Evolutionary conservation across 208 protist genomes (phyloP).

Genomic region (Acanthamoeba castellanii): DNA sequence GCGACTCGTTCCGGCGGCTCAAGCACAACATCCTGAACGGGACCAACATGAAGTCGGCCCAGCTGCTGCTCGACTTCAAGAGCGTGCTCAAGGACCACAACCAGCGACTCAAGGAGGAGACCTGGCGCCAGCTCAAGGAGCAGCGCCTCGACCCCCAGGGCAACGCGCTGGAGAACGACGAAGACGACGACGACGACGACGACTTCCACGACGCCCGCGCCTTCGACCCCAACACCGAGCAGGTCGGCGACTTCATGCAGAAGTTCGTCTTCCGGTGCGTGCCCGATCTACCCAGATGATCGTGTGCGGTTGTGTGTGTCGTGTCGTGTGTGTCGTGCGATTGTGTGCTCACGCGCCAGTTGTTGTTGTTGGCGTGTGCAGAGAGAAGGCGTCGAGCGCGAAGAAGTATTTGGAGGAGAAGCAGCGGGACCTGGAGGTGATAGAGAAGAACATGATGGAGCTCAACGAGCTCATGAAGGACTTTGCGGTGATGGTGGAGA

Average conservation of each 20-base stretch:
- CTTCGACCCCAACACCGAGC: neutral
- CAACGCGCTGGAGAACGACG: neutral
- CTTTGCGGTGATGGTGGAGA: slow-evolving; percentile 44
- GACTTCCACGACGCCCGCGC: neutral
- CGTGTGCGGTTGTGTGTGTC: neutral
- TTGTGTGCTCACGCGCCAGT: neutral
- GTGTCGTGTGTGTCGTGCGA: neutral
- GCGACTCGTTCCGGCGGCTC: neutral
- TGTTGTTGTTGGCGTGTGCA: no score
- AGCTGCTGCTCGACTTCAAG: slow-evolving; percentile 25
- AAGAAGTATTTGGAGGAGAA: slow-evolving; percentile 31
- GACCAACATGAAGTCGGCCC: slow-evolving; percentile 6
- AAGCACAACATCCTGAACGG: slow-evolving; percentile 26
- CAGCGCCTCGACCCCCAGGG: neutral
- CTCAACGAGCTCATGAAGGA: slow-evolving; percentile 39
- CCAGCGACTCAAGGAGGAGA: neutral
- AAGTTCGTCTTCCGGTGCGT: neutral
- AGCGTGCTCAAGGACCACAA: neutral
- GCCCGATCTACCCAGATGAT: no score
- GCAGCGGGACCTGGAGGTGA: neutral
- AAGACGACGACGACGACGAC: neutral
- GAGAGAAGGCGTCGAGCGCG: neutral
- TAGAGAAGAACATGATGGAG: slow-evolving; percentile 19
- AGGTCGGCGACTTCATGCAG: slow-evolving; percentile 47
- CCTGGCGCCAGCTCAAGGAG: slow-evolving; percentile 13